phyloP scores from a whole-genome alignment of 1,284 basidiomycete genomes.

The Pulveroboletus sp. region DNA sequence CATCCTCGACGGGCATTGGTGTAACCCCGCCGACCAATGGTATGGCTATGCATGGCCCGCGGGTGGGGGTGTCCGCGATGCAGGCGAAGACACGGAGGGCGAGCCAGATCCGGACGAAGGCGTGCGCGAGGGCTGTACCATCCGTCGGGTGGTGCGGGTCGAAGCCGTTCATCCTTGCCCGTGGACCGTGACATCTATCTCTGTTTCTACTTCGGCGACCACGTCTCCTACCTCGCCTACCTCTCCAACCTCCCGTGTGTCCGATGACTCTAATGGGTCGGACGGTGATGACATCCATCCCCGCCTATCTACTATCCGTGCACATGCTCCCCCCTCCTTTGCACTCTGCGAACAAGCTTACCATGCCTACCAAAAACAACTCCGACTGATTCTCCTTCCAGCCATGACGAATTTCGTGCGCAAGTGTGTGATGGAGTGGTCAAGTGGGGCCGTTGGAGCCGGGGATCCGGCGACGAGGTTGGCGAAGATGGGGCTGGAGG shows the following conservation, averaged over 20 bases:
- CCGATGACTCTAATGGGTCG: conserved; percentile 10
- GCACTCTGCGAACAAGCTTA: conserved; percentile 60
- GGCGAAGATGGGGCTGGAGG: conserved; percentile 57
- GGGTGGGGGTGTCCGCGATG: conserved; percentile 34
- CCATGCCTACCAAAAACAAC: conserved; percentile 53
- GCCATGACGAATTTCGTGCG: conserved; percentile 68
- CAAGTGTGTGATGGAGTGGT: conserved; percentile 60
- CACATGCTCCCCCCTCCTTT: conserved; percentile 55
- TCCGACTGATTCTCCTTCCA: conserved; percentile 58
- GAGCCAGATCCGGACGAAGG: conserved; percentile 32
- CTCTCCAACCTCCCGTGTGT: conserved; percentile 20
- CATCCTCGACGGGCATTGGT: conserved; percentile 73
- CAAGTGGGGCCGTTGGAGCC: conserved; percentile 30
- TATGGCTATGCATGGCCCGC: conserved; percentile 47
- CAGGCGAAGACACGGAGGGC: conserved; percentile 35
- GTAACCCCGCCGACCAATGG: conserved; percentile 69
- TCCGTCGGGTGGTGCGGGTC: conserved; percentile 42
- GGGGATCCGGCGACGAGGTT: conserved; percentile 47
- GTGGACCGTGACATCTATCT: conserved; percentile 46
- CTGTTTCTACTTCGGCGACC: conserved; percentile 8
- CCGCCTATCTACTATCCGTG: conserved; percentile 42
- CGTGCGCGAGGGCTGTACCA: conserved; percentile 17
- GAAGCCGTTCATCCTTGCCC: conserved; percentile 66
- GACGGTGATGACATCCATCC: conserved; percentile 49
- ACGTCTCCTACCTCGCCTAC: conserved; percentile 24